These are phyloP conservation scores for Thyridium curvatum DNA, from an alignment of 2,329 filamentous ascomycete species.

Conservation along the genomic window DNA sequence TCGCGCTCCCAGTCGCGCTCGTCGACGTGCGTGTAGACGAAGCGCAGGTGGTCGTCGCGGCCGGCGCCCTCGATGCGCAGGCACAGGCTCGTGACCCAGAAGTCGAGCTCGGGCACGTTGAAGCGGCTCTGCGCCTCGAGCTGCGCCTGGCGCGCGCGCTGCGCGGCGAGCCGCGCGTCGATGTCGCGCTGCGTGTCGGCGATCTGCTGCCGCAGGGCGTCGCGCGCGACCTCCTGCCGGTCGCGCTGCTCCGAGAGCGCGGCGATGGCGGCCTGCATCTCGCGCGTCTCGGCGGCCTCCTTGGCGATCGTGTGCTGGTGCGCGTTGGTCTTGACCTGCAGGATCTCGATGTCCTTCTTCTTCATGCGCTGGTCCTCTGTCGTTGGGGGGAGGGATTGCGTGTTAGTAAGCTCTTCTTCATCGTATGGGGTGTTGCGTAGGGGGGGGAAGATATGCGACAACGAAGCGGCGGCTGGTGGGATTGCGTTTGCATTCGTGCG, in stretches of 20 bases:
- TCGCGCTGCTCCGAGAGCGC: conserved; percentile 54
- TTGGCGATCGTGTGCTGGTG: conserved; percentile 71
- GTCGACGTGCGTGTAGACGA: conserved; percentile 81
- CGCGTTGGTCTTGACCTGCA: conserved; percentile 62
- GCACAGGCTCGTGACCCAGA: conserved; percentile 90
- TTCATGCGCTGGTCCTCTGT: conserved; percentile 88
- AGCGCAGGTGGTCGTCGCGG: conserved; percentile 77
- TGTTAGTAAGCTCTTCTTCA: background rate
- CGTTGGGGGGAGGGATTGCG: conserved; percentile 1
- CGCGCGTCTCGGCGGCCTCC: conserved; percentile 68
- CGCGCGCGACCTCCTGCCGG: conserved; percentile 49
- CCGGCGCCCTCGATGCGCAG: conserved; percentile 86
- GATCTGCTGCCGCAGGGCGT: conserved; percentile 55
- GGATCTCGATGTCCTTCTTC: conserved; percentile 79
- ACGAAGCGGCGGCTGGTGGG: too few relatives aligned
- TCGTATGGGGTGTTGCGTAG: too few relatives aligned
- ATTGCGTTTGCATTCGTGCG: too few relatives aligned
- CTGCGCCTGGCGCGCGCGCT: conserved; percentile 64
- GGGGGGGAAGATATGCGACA: too few relatives aligned
- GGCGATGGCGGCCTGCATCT: conserved; percentile 62
- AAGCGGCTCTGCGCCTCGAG: conserved; percentile 79
- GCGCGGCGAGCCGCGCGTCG: conserved; percentile 62
- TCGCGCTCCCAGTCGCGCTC: conserved; percentile 84
- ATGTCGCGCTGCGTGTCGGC: conserved; percentile 65
- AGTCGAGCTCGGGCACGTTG: conserved; percentile 89